phyloP scores from a whole-genome alignment of 768 basidiomycete species.

The Russula lepida region DNA sequence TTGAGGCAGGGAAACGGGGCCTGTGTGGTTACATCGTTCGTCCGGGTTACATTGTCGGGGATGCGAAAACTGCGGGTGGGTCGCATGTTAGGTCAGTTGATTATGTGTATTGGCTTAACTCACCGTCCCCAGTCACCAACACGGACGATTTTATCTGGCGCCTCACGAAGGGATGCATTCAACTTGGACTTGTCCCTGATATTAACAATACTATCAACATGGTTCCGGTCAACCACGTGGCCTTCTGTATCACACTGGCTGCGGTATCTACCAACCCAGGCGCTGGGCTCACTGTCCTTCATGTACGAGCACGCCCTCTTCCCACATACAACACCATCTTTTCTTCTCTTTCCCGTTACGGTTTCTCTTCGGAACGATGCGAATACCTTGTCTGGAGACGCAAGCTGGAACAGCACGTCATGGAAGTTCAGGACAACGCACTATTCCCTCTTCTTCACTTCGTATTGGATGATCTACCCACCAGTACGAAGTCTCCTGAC shows the following conservation, averaged over 20 bases:
- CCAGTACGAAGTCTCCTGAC: slow-evolving; percentile 89
- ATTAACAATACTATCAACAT: slow-evolving; percentile 99
- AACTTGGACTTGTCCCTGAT: slow-evolving; percentile 92
- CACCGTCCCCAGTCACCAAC: slow-evolving; percentile 68
- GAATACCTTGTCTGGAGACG: slow-evolving; percentile 92
- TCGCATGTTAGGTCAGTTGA: neutral
- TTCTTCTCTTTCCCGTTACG: slow-evolving; percentile 63
- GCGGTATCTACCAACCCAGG: slow-evolving; percentile 47
- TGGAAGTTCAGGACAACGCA: slow-evolving; percentile 92
- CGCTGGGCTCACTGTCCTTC: slow-evolving; percentile 50
- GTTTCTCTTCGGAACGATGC: slow-evolving; percentile 66
- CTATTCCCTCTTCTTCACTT: slow-evolving; percentile 96
- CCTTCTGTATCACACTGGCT: slow-evolving; percentile 68
- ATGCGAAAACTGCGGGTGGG: slow-evolving; percentile 79
- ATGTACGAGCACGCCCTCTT: slow-evolving; percentile 78
- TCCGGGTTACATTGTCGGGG: slow-evolving; percentile 94
- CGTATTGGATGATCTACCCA: slow-evolving; percentile 94
- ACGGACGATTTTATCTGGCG: slow-evolving; percentile 98
- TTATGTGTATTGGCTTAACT: neutral
- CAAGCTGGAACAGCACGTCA: slow-evolving; percentile 89
- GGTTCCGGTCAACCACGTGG: slow-evolving; percentile 96
- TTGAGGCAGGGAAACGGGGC: slow-evolving; percentile 85
- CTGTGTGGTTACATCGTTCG: slow-evolving; percentile 80
- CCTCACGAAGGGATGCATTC: slow-evolving; percentile 95
- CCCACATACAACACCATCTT: slow-evolving; percentile 88